These are phyloP conservation scores for Apiospora rasikravindrae DNA, from an alignment of 2,329 filamentous ascomycete genomes.

Conservation along the genomic window DNA sequence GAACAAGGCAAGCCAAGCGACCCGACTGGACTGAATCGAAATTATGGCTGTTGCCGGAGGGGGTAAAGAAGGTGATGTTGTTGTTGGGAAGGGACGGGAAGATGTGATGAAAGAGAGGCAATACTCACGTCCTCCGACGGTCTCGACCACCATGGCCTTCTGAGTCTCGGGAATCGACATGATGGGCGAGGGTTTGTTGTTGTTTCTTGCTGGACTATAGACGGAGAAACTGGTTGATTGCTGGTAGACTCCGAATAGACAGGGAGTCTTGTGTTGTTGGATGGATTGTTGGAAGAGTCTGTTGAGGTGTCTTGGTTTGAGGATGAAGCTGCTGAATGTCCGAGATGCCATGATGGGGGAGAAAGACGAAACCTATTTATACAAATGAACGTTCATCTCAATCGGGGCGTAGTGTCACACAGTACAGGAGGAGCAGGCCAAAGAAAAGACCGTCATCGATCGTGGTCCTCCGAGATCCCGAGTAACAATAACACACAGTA, in stretches of 20 bases:
- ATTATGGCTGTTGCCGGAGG: background rate
- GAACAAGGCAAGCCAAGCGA: background rate
- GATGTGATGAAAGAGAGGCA: background rate
- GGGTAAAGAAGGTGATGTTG: background rate
- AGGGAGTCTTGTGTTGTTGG: background rate
- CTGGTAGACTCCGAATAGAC: background rate
- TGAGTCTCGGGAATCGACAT: background rate
- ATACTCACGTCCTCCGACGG: constrained; percentile 16
- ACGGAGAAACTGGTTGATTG: background rate
- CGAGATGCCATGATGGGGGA: constrained; percentile 1
- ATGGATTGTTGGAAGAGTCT: background rate
- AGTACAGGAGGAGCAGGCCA: too few relatives aligned
- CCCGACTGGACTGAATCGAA: background rate
- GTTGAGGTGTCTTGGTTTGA: background rate
- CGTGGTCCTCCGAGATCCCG: background rate
- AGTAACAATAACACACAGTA: background rate
- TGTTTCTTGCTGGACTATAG: constrained; percentile 13
- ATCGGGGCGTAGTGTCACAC: background rate
- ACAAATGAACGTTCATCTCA: constrained; percentile 16
- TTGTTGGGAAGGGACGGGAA: too few relatives aligned
- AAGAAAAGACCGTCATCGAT: background rate
- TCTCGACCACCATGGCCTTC: constrained; percentile 15
- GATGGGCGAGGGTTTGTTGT: background rate
- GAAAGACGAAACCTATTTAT: constrained; percentile 9
- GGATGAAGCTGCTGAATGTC: background rate